Evolutionary conservation across 108 stramenopile genomes (phyloP), one percentile per base, ranked within the genome.

Genomic region (Halocafeteria seosinensis): DNA sequence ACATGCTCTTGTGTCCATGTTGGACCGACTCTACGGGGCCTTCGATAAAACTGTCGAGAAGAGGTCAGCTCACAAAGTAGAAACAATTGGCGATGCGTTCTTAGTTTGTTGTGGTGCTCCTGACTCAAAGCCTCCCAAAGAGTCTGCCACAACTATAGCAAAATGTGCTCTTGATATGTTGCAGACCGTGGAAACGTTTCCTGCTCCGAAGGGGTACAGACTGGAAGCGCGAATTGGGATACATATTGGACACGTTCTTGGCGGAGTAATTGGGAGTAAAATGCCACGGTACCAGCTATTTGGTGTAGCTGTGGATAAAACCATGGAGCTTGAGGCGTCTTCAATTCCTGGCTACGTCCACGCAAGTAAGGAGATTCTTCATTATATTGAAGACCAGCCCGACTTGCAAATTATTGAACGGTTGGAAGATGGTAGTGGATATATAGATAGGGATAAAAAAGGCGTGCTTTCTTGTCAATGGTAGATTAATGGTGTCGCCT

Each of bases 1-100:
- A 23, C 26, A 70, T 13, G 71, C 84, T 53, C 73, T 87, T 30
- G 73, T 78, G 37, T 64, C 51, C 28, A 75, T 87, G 74, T 74
- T 87, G 25, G 79, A 87, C 58, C 71, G 75, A 27, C 61, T 87
- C 32, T 87, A 85, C 64, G 68, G 55, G 0, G 71, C 68, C 37
- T 69, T 85, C 27, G 84, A 84, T 50, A 67, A 74, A 23, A 70
- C 85, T 6, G 71, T 82, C 0, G 37, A 64, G 12, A 80, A 76
- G 58, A 78, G 80, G 31, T 42, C 70, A 12, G 71, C 84, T 12
- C 85, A 78, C 70, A 85, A 87, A 67, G 82, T 85, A 0, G 81
- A 78, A 50, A 81, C 77, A 34, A 73, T 78, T 24, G 77, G 80
- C 32, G 64, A 71, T 17, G 67, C 67, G 71, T 52, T 62, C 31